Conservation (phyloP, 129 eudicot species). For the Pseudognaphalium luteoalbum region DNA sequence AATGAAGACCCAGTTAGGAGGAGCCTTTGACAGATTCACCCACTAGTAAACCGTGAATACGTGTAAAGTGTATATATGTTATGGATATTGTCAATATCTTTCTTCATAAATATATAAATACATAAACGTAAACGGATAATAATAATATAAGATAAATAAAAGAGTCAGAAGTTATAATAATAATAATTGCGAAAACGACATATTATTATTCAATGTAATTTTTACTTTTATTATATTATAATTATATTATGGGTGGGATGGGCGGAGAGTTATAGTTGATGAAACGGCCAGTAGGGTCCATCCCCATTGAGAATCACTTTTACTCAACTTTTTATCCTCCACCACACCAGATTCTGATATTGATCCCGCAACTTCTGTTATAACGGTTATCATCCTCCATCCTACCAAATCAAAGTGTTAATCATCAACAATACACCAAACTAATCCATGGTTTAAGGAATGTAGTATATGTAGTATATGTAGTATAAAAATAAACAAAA, state of each 20-base stretch:
- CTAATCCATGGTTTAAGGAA: too few relatives aligned
- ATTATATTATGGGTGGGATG: not conserved
- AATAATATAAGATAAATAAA: not conserved
- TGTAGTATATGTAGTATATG: too few relatives aligned
- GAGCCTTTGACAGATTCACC: not conserved
- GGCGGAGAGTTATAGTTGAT: not conserved
- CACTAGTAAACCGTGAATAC: not conserved
- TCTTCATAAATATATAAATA: not conserved
- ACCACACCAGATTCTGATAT: slow-evolving; percentile 32
- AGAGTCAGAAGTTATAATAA: not conserved
- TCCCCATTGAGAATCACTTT: slow-evolving; percentile 21
- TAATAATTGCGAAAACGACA: not conserved
- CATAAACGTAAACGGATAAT: not conserved
- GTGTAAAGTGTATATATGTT: not conserved
- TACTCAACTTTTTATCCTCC: slow-evolving; percentile 19
- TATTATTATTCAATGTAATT: not conserved
- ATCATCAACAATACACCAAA: too few relatives aligned
- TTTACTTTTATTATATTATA: too few relatives aligned
- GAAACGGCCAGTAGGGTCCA: slow-evolving; percentile 13
- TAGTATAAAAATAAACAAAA: too few relatives aligned
- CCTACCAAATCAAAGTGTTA: not conserved
- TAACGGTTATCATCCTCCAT: slow-evolving; percentile 19
- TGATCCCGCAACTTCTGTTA: slow-evolving; percentile 20
- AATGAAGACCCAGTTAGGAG: not conserved
- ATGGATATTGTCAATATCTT: not conserved